phyloP scores from a whole-genome alignment of 75 land plant species.

The Sequoia sempervirens region DNA sequence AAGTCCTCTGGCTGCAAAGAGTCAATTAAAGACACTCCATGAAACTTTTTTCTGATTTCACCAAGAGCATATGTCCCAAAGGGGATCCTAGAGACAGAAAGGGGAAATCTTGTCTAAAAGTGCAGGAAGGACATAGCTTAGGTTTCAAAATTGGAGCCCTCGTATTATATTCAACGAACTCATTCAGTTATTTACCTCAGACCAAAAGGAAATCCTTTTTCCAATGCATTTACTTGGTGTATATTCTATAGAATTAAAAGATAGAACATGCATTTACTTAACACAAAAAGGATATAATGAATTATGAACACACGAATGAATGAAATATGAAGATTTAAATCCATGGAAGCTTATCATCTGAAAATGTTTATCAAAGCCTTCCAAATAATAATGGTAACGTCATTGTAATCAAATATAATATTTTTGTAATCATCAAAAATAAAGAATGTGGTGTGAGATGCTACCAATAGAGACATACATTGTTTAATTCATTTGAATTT shows the following conservation, averaged over 20 bases:
- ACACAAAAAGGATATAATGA: neutral
- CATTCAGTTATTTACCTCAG: neutral
- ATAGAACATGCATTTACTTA: neutral
- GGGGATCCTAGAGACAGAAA: neutral
- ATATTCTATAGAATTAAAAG: neutral
- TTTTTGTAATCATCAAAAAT: neutral
- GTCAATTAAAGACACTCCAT: neutral
- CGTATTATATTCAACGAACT: neutral
- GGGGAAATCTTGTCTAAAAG: neutral
- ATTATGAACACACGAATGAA: neutral
- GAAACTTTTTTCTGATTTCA: neutral
- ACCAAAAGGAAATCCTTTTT: neutral
- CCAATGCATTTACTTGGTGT: neutral
- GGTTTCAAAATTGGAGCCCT: neutral
- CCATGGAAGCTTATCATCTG: neutral
- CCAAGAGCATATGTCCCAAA: neutral
- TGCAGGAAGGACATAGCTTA: neutral
- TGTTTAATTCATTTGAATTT: neutral
- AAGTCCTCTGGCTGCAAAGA: conserved; percentile 27
- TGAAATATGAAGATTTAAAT: neutral
- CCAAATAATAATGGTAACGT: neutral
- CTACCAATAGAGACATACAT: neutral
- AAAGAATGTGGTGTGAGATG: neutral
- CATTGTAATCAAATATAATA: neutral
- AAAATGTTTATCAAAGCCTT: neutral